A percentile compares a stretch with the other conserved stretches of the same genome.
Conservation (phyloP, 1,284 basidiomycete species). For the Retiboletus flavoniger region DNA sequence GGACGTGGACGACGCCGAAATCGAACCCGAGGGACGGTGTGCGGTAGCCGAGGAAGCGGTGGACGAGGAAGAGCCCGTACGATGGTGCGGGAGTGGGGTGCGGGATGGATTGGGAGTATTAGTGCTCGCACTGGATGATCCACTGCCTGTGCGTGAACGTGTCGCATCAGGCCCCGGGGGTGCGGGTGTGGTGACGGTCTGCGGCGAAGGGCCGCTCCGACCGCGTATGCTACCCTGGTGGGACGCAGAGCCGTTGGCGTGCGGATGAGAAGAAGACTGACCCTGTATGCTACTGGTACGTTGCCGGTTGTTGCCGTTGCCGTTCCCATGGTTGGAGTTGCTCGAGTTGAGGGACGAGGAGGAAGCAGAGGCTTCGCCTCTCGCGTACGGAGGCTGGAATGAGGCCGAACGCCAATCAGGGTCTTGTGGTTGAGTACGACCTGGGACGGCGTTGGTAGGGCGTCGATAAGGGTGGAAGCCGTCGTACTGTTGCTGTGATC, state of each 20-base stretch:
- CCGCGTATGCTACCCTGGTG: slow-evolving; percentile 37
- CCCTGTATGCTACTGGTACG: slow-evolving; percentile 63
- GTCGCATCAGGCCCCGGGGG: slow-evolving; percentile 15
- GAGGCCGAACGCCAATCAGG: slow-evolving; percentile 51
- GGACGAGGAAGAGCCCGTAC: slow-evolving; percentile 49
- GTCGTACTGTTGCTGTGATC: slow-evolving; percentile 45
- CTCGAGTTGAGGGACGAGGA: slow-evolving; percentile 72
- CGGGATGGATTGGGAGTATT: slow-evolving; percentile 20
- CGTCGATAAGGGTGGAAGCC: slow-evolving; percentile 81
- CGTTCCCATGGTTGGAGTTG: slow-evolving; percentile 41
- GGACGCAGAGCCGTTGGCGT: slow-evolving; percentile 38
- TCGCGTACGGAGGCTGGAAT: slow-evolving; percentile 65
- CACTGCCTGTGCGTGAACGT: slow-evolving; percentile 46
- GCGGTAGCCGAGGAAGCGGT: slow-evolving; percentile 21
- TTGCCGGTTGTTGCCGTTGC: slow-evolving; percentile 39
- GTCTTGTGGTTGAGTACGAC: slow-evolving; percentile 35
- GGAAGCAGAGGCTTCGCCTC: slow-evolving; percentile 72
- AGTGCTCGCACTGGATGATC: slow-evolving; percentile 39
- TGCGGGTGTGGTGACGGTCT: slow-evolving; percentile 24
- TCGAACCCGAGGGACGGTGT: slow-evolving; percentile 36
- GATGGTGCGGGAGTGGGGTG: slow-evolving; percentile 41
- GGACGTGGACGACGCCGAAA: slow-evolving; percentile 39
- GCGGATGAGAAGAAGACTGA: slow-evolving; percentile 37
- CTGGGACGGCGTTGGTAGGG: slow-evolving; percentile 45
- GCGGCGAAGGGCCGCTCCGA: slow-evolving; percentile 27